Base-by-base conservation (phyloP, 225 moss, liverwort and hornwort genomes). In the Polytrichum formosum region DNA sequence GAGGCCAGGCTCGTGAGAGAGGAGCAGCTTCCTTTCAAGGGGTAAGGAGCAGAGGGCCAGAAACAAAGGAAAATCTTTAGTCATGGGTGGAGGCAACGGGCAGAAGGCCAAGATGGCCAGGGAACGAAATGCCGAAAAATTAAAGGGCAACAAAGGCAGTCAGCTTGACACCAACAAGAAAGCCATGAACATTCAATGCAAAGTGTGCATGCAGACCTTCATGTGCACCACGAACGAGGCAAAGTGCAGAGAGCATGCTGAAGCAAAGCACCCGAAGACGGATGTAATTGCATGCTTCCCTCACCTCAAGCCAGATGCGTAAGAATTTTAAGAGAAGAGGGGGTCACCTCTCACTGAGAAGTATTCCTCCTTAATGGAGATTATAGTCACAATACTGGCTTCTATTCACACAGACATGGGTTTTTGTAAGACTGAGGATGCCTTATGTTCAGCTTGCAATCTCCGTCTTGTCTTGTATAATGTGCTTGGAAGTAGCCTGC, bases 31-130 rank as follows among this genome's bases (percentile, higher is more conserved):
- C 13, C 46, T 3, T 46, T 46, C 13, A 16, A 46, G 13, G 35
- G 0, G 46, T 46, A 46, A 46, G 46, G 46, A 46, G 16, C 16
- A 46, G 46, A 46, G 16, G 37, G 16, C 46, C 46, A 13, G 46
- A 46, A 46, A 16, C 10, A 46, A 46, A 16, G 46, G 13, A 16
- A 46, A 46, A 16, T 46, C 46, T 46, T 46, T 22, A 72, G 73
- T 55, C 77, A 98, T 98, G 98, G 98, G 98, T 22, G 98, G 98
- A 70, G 98, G 98, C 58, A 98, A 98, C 76, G 98, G 91, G 68
- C 98, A 98, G 82, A 98, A 98, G 76, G 92, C 98, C 80, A 98
- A 94, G 80, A 98, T 92, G 92, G 98, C 98, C 28, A 90, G 98
- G 56, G 98, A 98, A 81, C 92, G 94, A 71, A 98, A 98, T 54